Conservation (phyloP, 108 stramenopile genomes). For the Skeletonema potamos region DNA sequence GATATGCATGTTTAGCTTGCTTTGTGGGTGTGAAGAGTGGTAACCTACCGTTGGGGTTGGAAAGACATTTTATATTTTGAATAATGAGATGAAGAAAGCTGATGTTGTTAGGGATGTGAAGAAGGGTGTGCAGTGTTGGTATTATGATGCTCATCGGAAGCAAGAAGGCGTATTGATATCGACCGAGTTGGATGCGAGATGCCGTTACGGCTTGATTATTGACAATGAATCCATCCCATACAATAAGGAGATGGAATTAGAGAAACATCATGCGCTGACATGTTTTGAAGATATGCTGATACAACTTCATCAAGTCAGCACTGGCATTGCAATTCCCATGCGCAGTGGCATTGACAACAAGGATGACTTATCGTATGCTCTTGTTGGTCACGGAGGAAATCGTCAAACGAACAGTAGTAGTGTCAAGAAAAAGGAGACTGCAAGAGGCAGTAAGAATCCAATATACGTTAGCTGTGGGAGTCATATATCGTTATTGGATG, state of each 20-base stretch:
- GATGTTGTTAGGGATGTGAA: conserved; percentile 8
- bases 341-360: background rate
- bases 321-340: conserved; percentile 55
- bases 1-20: conserved; percentile 66
- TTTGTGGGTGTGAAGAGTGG: conserved; percentile 61
- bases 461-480: conserved; percentile 70
- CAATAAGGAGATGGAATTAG: background rate
- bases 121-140: conserved; percentile 8
- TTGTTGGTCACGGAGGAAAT: conserved; percentile 68
- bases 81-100: conserved; percentile 28
- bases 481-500: conserved; percentile 49
- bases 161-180: background rate
- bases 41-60: conserved; percentile 67
- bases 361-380: conserved; percentile 43
- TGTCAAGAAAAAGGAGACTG: background rate
- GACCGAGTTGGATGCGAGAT: background rate
- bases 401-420: background rate
- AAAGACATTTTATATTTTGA: conserved; percentile 56
- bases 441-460: conserved; percentile 52
- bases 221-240: background rate
- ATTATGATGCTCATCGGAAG: background rate
- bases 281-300: conserved; percentile 32
- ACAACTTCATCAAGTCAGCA: conserved; percentile 9
- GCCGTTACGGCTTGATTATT: background rate
- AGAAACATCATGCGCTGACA: too few species aligned